Base-by-base conservation (phyloP, 495 filamentous ascomycete species). In the Aspergillus coremiiformis region DNA sequence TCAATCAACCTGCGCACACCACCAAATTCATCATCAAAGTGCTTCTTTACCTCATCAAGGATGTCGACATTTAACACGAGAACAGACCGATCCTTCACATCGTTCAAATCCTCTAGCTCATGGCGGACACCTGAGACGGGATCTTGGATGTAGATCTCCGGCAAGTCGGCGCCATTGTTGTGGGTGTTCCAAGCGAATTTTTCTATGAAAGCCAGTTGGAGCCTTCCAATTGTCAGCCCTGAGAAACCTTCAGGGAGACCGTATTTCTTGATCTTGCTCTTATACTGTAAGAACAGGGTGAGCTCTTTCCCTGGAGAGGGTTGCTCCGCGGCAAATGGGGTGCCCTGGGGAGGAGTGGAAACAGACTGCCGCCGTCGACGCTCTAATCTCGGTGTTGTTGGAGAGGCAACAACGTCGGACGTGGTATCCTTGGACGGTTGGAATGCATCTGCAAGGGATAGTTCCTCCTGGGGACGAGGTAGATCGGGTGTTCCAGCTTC, bases 161-260 rank as follows among this genome's bases (percentile, higher is more conserved):
- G 93, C 24, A 98, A 74, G 60, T 98, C 93, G 11, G 82, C 83
- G 20, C 94, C 93, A 63, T 97, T 92, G 59, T 84, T 87, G 56
- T 95, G 92, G 1, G 90, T 95, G 58, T 93, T 96, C 90, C 95
- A 98, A 6, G 90, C 90, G 60, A 98, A 98, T 60, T 96, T 97
- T 56, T 97, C 94, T 58, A 98, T 98, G 66, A 98, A 98, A n/a
- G 92, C 91, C 27, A 97, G 78, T 62, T 97, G 93, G 50, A 98
- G 70, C 10, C 90, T 80, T 9, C 87, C 89, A 48, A 95, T 83
- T 17, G 90, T 90, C 14, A 98, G 73, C 39, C 87, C 89, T 9
- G 83, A 80, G 51, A 83, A 84, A 4, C 90, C 91, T 59, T 92
- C 91, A 2, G 87, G 70, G 10, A 98, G 79, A 7, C 95, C 81